Base-by-base conservation (phyloP, 148 eudicot genomes). In the Rhododendron mucronatum region DNA sequence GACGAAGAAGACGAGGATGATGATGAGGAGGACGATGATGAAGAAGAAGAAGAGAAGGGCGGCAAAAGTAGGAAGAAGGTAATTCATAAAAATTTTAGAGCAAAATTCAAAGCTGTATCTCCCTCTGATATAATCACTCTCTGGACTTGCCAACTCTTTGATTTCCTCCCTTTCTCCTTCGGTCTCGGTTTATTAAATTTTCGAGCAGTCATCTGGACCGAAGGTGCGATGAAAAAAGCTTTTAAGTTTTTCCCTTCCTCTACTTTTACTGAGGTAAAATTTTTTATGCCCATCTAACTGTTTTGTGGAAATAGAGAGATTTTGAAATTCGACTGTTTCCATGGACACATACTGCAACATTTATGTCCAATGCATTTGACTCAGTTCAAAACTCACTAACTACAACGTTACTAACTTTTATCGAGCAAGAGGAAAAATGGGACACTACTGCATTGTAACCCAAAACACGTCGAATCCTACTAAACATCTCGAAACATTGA, bases 41-140 rank as follows among this genome's bases (percentile, higher is more conserved):
- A 71, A 0, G 76, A 71, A 4, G 30, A 30, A 30, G 92, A 87
- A 0, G 89, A 87, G 7, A 88, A 83, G 33, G 86, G 84, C 41
- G 65, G 78, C 77, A 92, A 91, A 88, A 84, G 30, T 61, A 87
- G 39, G 82, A 87, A 88, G 88, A 91, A 91, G 92, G 92, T 90
- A 88, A 55, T 26, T 41, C 39, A 5, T 71, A 4, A n/a, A 14
- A 30, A 0, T 30, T 30, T 71, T 35, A 35, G 0, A 30, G 20
- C 76, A 71, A 63, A n/a, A 45, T 23, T 75, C 9, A 44, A 30
- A 21, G 9, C 23, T 53, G 10, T 48, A 35, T 15, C 39, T 47
- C 8, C 4, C 16, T 84, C 15, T 53, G 23, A 2, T 10, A 16
- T 83, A 78, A 71, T 39, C 47, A 26, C 6, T 4, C 28, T 44